Evolutionary conservation across 1,139 yeast genomes (phyloP).

Genomic region (Nakaseomyces glabratus): DNA sequence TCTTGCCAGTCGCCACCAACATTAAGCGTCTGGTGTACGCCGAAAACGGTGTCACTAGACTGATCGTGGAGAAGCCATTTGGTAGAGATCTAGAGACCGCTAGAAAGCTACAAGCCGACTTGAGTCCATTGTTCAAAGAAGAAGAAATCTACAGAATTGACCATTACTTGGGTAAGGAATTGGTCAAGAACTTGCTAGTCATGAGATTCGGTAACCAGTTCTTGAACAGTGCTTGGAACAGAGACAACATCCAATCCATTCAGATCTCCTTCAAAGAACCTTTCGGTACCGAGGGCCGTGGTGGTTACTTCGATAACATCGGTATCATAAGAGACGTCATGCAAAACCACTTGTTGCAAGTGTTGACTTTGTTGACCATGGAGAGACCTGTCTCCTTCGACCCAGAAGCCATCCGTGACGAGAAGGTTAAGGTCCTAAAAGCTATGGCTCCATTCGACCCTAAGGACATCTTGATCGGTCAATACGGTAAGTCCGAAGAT

Average conservation of each 20-base stretch:
- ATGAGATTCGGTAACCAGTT: constrained; percentile 85
- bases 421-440: constrained; percentile 85
- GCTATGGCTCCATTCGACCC: constrained; percentile 62
- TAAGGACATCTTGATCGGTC: constrained; percentile 73
- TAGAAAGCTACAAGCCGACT: constrained; percentile 61
- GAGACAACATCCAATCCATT: constrained; percentile 62
- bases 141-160: constrained; percentile 92
- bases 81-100: constrained; percentile 84
- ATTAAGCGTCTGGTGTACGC: constrained; percentile 66
- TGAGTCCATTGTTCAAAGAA: constrained; percentile 83
- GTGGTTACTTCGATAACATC: constrained; percentile 91
- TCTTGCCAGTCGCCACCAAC: constrained; percentile 66
- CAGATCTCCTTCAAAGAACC: constrained; percentile 93
- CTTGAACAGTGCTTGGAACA: constrained; percentile 80
- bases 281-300: constrained; percentile 97
- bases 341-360: constrained; percentile 95
- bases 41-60: constrained; percentile 57
- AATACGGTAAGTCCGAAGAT: constrained; percentile 74
- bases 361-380: constrained; percentile 85
- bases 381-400: constrained; percentile 86
- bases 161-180: constrained; percentile 94
- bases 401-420: constrained; percentile 92
- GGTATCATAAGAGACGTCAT: constrained; percentile 97
- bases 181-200: constrained; percentile 88
- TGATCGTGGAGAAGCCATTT: constrained; percentile 94